phyloP scores from a whole-genome alignment of 768 basidiomycete species.

The Pleurotus sapidus region DNA sequence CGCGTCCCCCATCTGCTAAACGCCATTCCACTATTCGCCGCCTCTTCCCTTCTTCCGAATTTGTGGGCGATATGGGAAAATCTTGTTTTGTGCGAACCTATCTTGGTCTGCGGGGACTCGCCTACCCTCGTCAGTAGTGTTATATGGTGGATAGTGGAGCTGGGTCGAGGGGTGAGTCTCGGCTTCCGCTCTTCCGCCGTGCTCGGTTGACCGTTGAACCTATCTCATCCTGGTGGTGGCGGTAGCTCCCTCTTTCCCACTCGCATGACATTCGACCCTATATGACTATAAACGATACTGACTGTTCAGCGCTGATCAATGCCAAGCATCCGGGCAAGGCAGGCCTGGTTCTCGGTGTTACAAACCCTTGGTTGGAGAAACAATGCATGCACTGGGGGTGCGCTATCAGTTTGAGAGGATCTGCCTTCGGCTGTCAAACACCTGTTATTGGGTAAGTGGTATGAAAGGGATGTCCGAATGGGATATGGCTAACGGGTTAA shows the following conservation, averaged over 20 bases:
- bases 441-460: not conserved
- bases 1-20: slow-evolving; percentile 47
- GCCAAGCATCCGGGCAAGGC: slow-evolving; percentile 69
- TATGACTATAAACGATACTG: slow-evolving; percentile 95
- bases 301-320: slow-evolving; percentile 73
- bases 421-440: slow-evolving; percentile 18
- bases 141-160: slow-evolving; percentile 89
- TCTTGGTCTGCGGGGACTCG: slow-evolving; percentile 77
- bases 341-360: slow-evolving; percentile 79
- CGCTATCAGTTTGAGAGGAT: slow-evolving; percentile 64
- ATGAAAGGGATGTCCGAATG: not conserved
- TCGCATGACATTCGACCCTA: slow-evolving; percentile 89
- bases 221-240: not conserved
- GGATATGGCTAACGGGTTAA: not conserved
- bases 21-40: slow-evolving; percentile 50
- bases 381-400: slow-evolving; percentile 87
- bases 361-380: slow-evolving; percentile 84
- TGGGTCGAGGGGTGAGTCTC: slow-evolving; percentile 70
- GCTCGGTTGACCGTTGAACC: not conserved
- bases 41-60: slow-evolving; percentile 47
- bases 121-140: slow-evolving; percentile 85
- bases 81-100: slow-evolving; percentile 83
- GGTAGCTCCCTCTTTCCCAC: slow-evolving; percentile 74
- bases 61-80: slow-evolving; percentile 95
- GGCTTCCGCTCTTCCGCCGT: not conserved